A percentile compares a stretch with the other conserved stretches of the same genome.
phyloP scores from a whole-genome alignment of 1,284 basidiomycete species.

The Clitocybe nebularis region DNA sequence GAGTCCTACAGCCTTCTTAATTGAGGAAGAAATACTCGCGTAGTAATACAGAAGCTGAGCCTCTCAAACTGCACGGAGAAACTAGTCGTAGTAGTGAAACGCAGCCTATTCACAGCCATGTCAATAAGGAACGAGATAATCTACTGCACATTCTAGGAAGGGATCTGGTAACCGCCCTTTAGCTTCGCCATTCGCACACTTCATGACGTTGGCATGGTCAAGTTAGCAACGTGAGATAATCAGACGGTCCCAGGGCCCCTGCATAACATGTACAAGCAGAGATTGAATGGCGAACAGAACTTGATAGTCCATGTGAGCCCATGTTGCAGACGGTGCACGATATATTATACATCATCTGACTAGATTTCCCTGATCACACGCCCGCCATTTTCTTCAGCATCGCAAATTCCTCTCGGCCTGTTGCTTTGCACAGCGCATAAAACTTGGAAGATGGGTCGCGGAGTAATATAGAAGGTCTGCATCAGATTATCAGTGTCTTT shows the following conservation, averaged over 20 bases:
- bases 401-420: constrained; percentile 77
- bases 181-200: constrained; percentile 2
- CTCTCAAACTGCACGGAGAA: too few species aligned
- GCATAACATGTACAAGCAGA: not conserved
- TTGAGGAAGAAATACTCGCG: too few species aligned
- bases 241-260: not conserved
- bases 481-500: not conserved
- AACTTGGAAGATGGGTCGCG: constrained; percentile 66
- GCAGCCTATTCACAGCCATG: too few species aligned
- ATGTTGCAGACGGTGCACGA: not conserved
- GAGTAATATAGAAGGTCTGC: constrained; percentile 66
- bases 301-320: not conserved
- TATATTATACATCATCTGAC: constrained; percentile 2
- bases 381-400: constrained; percentile 68
- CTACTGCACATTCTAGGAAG: not conserved
- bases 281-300: not conserved
- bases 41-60: too few species aligned
- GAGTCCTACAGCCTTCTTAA: too few species aligned
- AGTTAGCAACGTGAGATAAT: constrained; percentile 10
- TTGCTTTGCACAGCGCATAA: constrained; percentile 76
- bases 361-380: constrained; percentile 23
- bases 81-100: too few species aligned
- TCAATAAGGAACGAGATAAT: too few species aligned
- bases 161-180: not conserved
- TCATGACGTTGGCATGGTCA: constrained; percentile 9